These are phyloP conservation scores for Zangia roseola DNA, from an alignment of 768 basidiomycete species.

Conservation along the genomic window DNA sequence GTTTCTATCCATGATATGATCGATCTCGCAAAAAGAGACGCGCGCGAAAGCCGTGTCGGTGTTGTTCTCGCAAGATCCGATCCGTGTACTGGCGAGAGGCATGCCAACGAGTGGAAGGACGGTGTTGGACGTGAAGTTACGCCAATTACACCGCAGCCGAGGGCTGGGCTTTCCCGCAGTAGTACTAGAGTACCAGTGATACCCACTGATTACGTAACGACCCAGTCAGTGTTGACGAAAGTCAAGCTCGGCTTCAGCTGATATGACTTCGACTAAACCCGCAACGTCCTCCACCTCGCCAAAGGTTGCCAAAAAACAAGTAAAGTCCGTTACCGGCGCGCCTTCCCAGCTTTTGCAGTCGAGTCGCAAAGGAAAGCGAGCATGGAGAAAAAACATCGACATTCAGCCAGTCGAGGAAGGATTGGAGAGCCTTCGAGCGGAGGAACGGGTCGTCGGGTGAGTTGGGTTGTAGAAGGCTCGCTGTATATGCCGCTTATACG, in stretches of 20 bases:
- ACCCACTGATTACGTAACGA: conserved; percentile 12
- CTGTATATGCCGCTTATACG: neutral
- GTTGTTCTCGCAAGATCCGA: too few species aligned
- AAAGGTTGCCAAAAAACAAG: conserved; percentile 2
- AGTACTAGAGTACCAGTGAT: too few species aligned
- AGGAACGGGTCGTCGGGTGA: conserved; percentile 80
- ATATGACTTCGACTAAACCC: conserved; percentile 9
- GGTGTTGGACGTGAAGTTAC: too few species aligned
- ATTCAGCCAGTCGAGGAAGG: conserved; percentile 75
- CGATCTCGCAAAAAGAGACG: too few species aligned
- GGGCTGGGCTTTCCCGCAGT: too few species aligned
- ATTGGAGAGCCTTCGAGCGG: conserved; percentile 73
- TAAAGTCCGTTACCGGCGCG: conserved; percentile 20
- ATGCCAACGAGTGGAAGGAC: too few species aligned
- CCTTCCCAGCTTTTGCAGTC: conserved; percentile 48
- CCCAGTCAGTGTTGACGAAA: neutral
- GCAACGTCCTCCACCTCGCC: conserved; percentile 3
- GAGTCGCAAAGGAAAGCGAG: conserved; percentile 86
- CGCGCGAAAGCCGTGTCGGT: too few species aligned
- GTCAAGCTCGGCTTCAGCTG: neutral
- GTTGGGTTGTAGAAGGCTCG: conserved; percentile 12
- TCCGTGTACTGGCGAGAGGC: too few species aligned
- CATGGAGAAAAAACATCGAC: conserved; percentile 94
- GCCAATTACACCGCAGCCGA: too few species aligned
- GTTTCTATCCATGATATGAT: too few species aligned